phyloP scores from a whole-genome alignment of 352 stramenopile genomes.

The Phytophthora aleatoria region DNA sequence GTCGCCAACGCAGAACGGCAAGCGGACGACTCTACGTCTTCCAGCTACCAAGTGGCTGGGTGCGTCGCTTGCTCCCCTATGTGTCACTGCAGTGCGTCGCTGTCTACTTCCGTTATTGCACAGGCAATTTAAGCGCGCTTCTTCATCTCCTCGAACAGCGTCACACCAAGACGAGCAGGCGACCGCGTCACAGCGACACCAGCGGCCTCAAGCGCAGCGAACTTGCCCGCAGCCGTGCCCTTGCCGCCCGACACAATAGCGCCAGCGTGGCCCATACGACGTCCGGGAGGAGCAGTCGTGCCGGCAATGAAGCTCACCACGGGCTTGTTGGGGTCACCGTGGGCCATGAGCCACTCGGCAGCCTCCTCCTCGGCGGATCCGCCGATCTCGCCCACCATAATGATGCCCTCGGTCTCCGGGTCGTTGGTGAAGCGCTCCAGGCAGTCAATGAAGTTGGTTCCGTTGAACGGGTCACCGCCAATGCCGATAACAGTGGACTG shows the following conservation, averaged over 20 bases:
- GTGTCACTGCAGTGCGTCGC: slow-evolving; percentile 6
- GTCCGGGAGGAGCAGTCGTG: slow-evolving; percentile 97
- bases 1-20: slow-evolving; percentile 4
- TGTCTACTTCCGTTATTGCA: slow-evolving; percentile 19
- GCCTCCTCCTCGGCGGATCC: slow-evolving; percentile 98
- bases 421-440: slow-evolving; percentile 99
- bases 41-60: slow-evolving; percentile 41
- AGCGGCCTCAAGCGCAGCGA: slow-evolving; percentile 94
- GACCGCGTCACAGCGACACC: slow-evolving; percentile 97
- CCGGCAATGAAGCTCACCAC: slow-evolving; percentile 99
- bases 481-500: slow-evolving; percentile 99
- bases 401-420: slow-evolving; percentile 98
- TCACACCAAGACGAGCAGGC: slow-evolving; percentile 95
- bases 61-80: slow-evolving; percentile 4
- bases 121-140: slow-evolving; percentile 51
- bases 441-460: slow-evolving; percentile 99
- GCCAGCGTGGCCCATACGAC: slow-evolving; percentile 99
- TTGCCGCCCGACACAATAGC: slow-evolving; percentile 99
- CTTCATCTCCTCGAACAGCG: slow-evolving; percentile 97
- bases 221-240: slow-evolving; percentile 98
- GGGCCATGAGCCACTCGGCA: slow-evolving; percentile 97
- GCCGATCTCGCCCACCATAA: slow-evolving; percentile 99
- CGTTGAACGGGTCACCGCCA: slow-evolving; percentile 99
- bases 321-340: slow-evolving; percentile 98
- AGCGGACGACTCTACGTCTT: slow-evolving; percentile 16